phyloP scores from a whole-genome alignment of 768 basidiomycete species.

The Trametes cingulata region DNA sequence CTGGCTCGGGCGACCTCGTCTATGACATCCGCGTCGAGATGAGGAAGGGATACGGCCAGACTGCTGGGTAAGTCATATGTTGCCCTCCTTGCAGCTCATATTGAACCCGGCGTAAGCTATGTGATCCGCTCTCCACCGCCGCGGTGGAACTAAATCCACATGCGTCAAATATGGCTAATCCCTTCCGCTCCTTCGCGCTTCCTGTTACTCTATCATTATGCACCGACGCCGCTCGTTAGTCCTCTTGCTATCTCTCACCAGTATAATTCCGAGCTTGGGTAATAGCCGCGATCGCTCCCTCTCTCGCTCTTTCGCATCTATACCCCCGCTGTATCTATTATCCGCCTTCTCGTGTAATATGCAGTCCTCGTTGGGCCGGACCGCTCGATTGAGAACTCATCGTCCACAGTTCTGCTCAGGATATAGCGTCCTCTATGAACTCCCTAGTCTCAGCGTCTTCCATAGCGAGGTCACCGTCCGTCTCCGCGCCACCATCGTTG shows the following conservation, averaged over 20 bases:
- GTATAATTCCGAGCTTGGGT: conserved; percentile 9
- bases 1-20: conserved; percentile 58
- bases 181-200: background rate
- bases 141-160: conserved; percentile 25
- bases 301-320: conserved; percentile 1
- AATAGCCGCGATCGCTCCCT: conserved; percentile 1
- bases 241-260: conserved; percentile 5
- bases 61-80: conserved; percentile 60
- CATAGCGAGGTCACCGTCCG: conserved; percentile 13
- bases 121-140: conserved; percentile 32
- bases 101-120: conserved; percentile 31
- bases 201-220: conserved; percentile 11
- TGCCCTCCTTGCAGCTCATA: background rate
- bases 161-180: background rate
- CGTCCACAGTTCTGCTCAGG: background rate
- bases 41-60: conserved; percentile 78
- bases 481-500: conserved; percentile 17
- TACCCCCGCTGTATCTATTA: conserved; percentile 21
- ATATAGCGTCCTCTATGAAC: conserved; percentile 17
- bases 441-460: conserved; percentile 16
- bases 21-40: conserved; percentile 90
- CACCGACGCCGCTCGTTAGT: conserved; percentile 5
- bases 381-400: background rate
- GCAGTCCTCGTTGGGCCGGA: background rate
- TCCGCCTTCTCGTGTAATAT: conserved; percentile 4